phyloP scores from a whole-genome alignment of 2,329 filamentous ascomycete species.

The Ilyonectria sp. region DNA sequence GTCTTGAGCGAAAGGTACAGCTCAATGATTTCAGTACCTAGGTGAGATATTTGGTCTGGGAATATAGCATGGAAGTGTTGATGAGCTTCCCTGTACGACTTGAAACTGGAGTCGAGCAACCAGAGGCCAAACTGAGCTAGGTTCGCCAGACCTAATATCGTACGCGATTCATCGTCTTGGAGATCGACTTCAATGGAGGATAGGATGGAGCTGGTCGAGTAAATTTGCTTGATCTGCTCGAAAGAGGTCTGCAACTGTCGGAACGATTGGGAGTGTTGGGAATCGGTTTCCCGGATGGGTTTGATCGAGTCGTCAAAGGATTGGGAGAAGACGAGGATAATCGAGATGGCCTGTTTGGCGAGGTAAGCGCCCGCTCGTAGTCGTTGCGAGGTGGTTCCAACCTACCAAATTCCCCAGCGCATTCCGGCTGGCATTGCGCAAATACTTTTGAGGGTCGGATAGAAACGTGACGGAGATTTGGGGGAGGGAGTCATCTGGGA shows the following conservation, averaged over 20 bases:
- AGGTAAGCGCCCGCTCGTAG: slow-evolving; percentile 33
- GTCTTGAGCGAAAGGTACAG: slow-evolving; percentile 65
- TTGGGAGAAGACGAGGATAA: slow-evolving; percentile 57
- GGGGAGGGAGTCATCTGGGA: slow-evolving; percentile 47
- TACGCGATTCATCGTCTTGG: slow-evolving; percentile 51
- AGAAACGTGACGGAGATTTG: slow-evolving; percentile 51
- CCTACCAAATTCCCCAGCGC: slow-evolving; percentile 60
- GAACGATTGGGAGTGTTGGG: slow-evolving; percentile 53
- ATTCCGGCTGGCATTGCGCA: slow-evolving; percentile 56
- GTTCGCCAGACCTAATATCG: slow-evolving; percentile 63
- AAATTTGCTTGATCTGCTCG: slow-evolving; percentile 53
- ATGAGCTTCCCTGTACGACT: slow-evolving; percentile 60
- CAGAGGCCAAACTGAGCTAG: slow-evolving; percentile 63
- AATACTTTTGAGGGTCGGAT: slow-evolving; percentile 55
- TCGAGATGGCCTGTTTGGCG: slow-evolving; percentile 54
- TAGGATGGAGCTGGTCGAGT: slow-evolving; percentile 52
- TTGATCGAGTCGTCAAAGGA: slow-evolving; percentile 55
- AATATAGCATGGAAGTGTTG: slow-evolving; percentile 63
- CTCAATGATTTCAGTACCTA: slow-evolving; percentile 59
- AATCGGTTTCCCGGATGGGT: slow-evolving; percentile 51
- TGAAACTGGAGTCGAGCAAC: slow-evolving; percentile 56
- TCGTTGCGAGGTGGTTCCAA: slow-evolving; percentile 32
- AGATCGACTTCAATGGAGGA: slow-evolving; percentile 54
- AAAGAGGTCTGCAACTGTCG: slow-evolving; percentile 52
- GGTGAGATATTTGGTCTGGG: slow-evolving; percentile 61